phyloP scores from a whole-genome alignment of 345 rosid species.

The Acer negundo region DNA sequence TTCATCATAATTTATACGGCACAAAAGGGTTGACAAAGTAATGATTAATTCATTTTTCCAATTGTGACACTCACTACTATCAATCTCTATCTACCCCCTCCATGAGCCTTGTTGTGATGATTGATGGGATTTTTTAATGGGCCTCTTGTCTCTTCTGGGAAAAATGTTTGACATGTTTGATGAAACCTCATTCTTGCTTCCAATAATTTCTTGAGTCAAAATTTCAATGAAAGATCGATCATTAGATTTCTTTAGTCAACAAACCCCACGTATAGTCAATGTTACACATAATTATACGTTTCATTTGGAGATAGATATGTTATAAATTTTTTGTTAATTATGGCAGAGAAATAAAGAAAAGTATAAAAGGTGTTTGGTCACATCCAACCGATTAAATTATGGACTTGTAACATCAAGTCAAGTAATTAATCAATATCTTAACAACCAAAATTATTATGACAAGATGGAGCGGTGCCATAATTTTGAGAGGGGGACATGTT shows the following conservation, averaged over 20 bases:
- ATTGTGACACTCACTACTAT: too few relatives aligned
- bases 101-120: background rate
- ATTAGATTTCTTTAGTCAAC: conserved; percentile 19
- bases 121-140: background rate
- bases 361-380: background rate
- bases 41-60: background rate
- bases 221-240: conserved; percentile 7
- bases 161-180: background rate
- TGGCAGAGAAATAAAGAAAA: background rate
- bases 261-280: background rate
- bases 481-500: background rate
- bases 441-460: conserved; percentile 6
- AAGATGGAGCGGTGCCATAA: background rate
- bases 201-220: conserved; percentile 7
- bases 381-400: background rate
- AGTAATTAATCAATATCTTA: conserved; percentile 1
- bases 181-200: background rate
- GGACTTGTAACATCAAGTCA: background rate
- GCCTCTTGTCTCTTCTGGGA: background rate
- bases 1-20: background rate
- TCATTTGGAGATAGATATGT: background rate
- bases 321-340: background rate
- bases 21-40: conserved; percentile 21
- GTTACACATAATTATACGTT: background rate
- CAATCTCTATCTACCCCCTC: background rate